Evolutionary conservation across 331 rosid genomes (phyloP).

Genomic region (Saraca asoca): DNA sequence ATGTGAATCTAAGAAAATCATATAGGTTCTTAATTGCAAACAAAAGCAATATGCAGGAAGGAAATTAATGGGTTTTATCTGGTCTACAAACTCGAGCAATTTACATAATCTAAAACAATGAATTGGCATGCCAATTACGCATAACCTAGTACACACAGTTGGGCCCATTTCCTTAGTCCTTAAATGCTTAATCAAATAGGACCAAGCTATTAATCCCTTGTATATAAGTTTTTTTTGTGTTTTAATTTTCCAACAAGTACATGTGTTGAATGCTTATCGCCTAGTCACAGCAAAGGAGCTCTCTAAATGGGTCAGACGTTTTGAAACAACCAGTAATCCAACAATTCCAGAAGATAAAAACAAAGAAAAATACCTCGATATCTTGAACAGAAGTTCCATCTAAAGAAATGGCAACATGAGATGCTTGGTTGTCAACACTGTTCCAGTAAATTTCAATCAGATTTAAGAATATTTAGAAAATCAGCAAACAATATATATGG

Average conservation of each 20-base stretch:
- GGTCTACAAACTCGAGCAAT: not conserved
- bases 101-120: slow-evolving; percentile 5
- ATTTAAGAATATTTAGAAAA: not conserved
- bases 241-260: not conserved
- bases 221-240: no score
- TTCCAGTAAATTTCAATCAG: slow-evolving; percentile 37
- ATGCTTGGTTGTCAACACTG: slow-evolving; percentile 57
- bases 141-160: slow-evolving; percentile 5
- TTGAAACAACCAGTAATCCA: slow-evolving; percentile 3
- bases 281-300: not conserved
- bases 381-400: slow-evolving; percentile 68
- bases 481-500: slow-evolving; percentile 19
- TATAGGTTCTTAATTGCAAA: slow-evolving; percentile 12
- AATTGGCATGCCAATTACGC: not conserved
- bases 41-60: not conserved
- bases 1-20: slow-evolving; percentile 22
- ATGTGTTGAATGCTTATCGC: not conserved
- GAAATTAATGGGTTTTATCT: not conserved
- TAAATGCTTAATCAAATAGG: no score
- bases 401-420: slow-evolving; percentile 48
- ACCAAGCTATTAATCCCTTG: no score
- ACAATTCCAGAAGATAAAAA: slow-evolving; percentile 5
- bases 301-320: slow-evolving; percentile 24
- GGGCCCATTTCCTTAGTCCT: not conserved
- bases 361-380: slow-evolving; percentile 64